Percentiles rank a stretch among this genome's conserved stretches.
phyloP scores from a whole-genome alignment of 2,329 filamentous ascomycete genomes.

The Diaporthe sp. region DNA sequence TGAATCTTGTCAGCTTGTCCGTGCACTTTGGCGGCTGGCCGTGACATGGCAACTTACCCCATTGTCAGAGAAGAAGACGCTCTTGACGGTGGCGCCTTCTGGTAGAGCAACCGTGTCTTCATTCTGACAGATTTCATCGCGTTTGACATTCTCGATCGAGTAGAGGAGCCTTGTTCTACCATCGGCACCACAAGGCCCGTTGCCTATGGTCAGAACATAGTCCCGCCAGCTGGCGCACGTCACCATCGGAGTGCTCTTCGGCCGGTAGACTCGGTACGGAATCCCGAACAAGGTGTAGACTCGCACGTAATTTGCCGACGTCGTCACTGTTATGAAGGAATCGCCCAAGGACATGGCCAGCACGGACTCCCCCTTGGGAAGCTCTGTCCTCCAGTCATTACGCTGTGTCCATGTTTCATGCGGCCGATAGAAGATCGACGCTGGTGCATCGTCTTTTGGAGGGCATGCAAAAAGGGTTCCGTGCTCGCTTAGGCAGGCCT shows the following conservation, averaged over 20 bases:
- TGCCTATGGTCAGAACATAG: slow-evolving; percentile 96
- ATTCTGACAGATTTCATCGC: slow-evolving; percentile 93
- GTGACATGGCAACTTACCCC: slow-evolving; percentile 74
- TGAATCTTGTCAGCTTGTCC: neutral
- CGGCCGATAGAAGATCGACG: slow-evolving; percentile 94
- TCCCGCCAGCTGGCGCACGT: slow-evolving; percentile 95
- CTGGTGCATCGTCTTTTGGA: slow-evolving; percentile 72
- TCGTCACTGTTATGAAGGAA: slow-evolving; percentile 91
- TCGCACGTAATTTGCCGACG: slow-evolving; percentile 88
- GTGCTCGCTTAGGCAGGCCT: slow-evolving; percentile 89
- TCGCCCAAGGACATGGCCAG: slow-evolving; percentile 92
- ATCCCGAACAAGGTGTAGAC: slow-evolving; percentile 95
- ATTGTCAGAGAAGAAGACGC: slow-evolving; percentile 90
- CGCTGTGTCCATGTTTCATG: slow-evolving; percentile 97
- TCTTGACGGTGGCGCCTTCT: slow-evolving; percentile 79
- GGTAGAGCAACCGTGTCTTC: slow-evolving; percentile 92
- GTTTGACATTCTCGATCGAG: slow-evolving; percentile 94
- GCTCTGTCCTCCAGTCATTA: slow-evolving; percentile 87
- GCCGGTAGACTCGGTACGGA: slow-evolving; percentile 88
- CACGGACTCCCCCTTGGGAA: slow-evolving; percentile 90
- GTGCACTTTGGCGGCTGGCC: too few relatives aligned
- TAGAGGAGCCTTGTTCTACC: slow-evolving; percentile 86
- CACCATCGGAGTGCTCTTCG: slow-evolving; percentile 90
- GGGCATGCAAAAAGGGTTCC: slow-evolving; percentile 89
- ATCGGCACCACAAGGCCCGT: slow-evolving; percentile 85